Base-by-base conservation (phyloP, 2,329 filamentous ascomycete genomes). In the Spiromastix sp. region DNA sequence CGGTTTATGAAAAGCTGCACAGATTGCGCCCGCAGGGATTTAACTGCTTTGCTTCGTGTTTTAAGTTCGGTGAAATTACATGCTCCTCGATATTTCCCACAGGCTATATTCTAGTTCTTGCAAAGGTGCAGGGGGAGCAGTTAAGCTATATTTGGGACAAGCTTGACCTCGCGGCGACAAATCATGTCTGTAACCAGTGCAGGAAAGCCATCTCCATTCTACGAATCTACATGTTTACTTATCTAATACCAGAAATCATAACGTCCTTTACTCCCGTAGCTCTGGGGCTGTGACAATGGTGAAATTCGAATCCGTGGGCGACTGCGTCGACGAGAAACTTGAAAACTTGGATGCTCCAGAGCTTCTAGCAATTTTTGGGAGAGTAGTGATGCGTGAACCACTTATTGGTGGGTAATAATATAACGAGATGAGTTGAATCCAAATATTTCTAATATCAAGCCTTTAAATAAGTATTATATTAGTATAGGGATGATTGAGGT, bases 1-100 rank as follows among this genome's bases (percentile, higher is more conserved):
- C 28, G 5, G 30, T 32, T 2, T 44, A 42, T 18, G 42, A 42
- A 17, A 20, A 9, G 2, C 11, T 44, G 5, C 12, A 40, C 18
- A 5, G 30, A 13, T 28, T 18, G 12, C 25, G 21, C n/a, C 30
- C 26, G 10, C 16, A 32, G 8, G 39, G 41, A 3, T 35, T 30
- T 17, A 19, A 34, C 7, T 33, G 22, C 18, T 43, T 43, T 25
- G 8, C 39, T 11, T 25, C 17, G 13, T 1, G 40, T 11, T 32
- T 38, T 2, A 21, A 7, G 9, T 13, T 30, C 12, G 37, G 34
- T 3, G 16, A 28, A 11, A 42, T 42, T 4, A 15, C 2, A 1
- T 42, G 29, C 13, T 44, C 42, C 1, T 44, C 29, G 1, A 19
- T 40, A 5, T 37, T 38, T 11, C 33, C 34, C 6, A 21, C 20